Evolutionary conservation across 2,329 filamentous ascomycete genomes (phyloP), one percentile per base, ranked within the genome.

Genomic region (Myriosclerotinia curreyana): DNA sequence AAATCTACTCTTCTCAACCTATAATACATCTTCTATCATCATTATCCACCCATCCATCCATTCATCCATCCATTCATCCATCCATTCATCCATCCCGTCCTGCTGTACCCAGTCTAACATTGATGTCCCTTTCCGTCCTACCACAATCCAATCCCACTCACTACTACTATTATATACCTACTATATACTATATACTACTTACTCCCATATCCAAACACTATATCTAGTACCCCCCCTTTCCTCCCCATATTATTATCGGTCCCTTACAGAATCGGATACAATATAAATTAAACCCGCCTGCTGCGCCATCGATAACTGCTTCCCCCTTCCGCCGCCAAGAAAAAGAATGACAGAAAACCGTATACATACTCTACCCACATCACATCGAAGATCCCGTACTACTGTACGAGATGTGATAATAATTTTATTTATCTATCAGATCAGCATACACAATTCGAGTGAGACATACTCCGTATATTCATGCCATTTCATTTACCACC

Each of bases 241-340:
- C 5, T 14, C 38, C 8, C 22, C 25, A 31, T 46, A 53, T 31
- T 31, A 44, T n/a, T 25, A 36, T 36, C 59, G 49, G 49, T 44
- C 49, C 59, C 59, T 61, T 46, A 46, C 59, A 44, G 59, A 22
- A 54, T 53, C 46, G 17, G 1, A 52, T 20, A 61, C 49, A 34
- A 28, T 40, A 6, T 12, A 46, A 5, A 58, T 46, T 36, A 2
- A 2, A 14, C 17, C 40, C 25, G 7, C 54, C 7, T 5, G 3
- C 25, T 17, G 40, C 54, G 28, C 17, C 11, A 15, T 7, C 42
- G 15, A 44, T 44, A n/a, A 3, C 8, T 44, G 42, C 42, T 48
- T 31, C 17, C 17, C 3, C 14, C 42, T 48, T 31, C 17, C 17
- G 7, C 14, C 3, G 51, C 51, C 51, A 54, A 54, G 34, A 4